Percentiles rank a stretch among this genome's conserved stretches.
phyloP scores from a whole-genome alignment of 1,284 basidiomycete species.

The Apiotrichum siamense region DNA sequence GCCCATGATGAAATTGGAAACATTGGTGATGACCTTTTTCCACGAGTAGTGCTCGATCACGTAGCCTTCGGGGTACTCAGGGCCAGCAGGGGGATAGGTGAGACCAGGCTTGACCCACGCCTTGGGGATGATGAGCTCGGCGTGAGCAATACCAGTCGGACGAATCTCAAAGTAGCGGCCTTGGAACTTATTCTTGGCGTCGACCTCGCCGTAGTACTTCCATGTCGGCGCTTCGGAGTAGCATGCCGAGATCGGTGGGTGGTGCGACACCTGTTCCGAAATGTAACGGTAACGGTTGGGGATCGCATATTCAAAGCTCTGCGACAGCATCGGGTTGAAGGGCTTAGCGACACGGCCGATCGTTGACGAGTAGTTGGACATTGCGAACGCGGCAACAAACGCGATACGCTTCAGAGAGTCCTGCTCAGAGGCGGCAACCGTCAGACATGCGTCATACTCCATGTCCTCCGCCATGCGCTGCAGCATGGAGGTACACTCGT shows the following conservation, averaged over 20 bases:
- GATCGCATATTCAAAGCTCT: slow-evolving; percentile 92
- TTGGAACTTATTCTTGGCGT: slow-evolving; percentile 80
- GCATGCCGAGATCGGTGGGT: slow-evolving; percentile 96
- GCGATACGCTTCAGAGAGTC: slow-evolving; percentile 81
- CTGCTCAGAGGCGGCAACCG: slow-evolving; percentile 64
- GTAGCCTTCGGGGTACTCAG: slow-evolving; percentile 32
- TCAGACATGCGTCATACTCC: slow-evolving; percentile 87
- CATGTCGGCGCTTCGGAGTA: slow-evolving; percentile 84
- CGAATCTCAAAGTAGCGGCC: slow-evolving; percentile 95
- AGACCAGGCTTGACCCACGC: slow-evolving; percentile 49
- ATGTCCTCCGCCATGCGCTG: slow-evolving; percentile 76
- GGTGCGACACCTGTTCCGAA: slow-evolving; percentile 93
- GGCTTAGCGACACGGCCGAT: slow-evolving; percentile 93
- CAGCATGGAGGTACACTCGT: slow-evolving; percentile 95
- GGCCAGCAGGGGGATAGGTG: slow-evolving; percentile 41
- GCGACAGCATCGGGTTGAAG: slow-evolving; percentile 66
- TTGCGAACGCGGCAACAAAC: slow-evolving; percentile 93
- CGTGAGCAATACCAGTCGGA: slow-evolving; percentile 90
- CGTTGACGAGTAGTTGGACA: slow-evolving; percentile 94
- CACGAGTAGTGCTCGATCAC: slow-evolving; percentile 47
- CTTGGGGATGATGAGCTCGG: slow-evolving; percentile 70
- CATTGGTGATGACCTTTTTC: slow-evolving; percentile 81
- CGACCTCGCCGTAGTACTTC: slow-evolving; percentile 86
- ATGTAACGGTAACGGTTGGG: slow-evolving; percentile 88
- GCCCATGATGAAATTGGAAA: slow-evolving; percentile 91